Percentiles rank a stretch among this genome's conserved stretches.
Evolutionary conservation across 805 yeast genomes (phyloP).

Genomic region (Metschnikowia corniflorae): DNA sequence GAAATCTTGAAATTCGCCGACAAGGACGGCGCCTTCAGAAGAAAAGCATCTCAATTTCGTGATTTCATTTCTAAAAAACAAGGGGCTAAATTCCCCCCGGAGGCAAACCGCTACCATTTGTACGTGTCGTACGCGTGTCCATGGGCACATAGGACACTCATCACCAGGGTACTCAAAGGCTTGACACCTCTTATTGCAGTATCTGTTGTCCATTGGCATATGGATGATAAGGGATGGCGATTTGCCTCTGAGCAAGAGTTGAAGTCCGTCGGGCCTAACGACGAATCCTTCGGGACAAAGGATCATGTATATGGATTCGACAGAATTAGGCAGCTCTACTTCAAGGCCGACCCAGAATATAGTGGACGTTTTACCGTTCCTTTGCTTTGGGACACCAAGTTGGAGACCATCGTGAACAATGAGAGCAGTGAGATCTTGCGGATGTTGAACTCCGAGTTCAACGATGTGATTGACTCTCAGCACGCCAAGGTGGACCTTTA

Average conservation of each 20-base stretch:
- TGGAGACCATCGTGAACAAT: slow-evolving; percentile 80
- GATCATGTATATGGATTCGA: slow-evolving; percentile 52
- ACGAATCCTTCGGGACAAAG: slow-evolving; percentile 38
- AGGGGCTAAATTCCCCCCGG: slow-evolving; percentile 68
- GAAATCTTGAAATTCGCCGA: slow-evolving; percentile 50
- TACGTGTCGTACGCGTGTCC: slow-evolving; percentile 92
- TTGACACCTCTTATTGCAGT: slow-evolving; percentile 52
- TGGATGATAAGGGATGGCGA: slow-evolving; percentile 89
- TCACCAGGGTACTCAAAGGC: slow-evolving; percentile 73
- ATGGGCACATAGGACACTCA: slow-evolving; percentile 88
- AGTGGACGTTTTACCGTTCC: slow-evolving; percentile 89
- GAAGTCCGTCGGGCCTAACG: slow-evolving; percentile 44
- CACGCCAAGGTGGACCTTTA: slow-evolving; percentile 55
- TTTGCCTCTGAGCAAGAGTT: slow-evolving; percentile 53
- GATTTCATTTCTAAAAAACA: slow-evolving; percentile 54
- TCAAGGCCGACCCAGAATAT: slow-evolving; percentile 70
- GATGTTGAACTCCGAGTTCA: slow-evolving; percentile 74
- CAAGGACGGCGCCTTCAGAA: slow-evolving; percentile 52
- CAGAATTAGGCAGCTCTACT: slow-evolving; percentile 69
- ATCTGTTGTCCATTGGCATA: slow-evolving; percentile 86
- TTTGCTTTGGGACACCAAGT: slow-evolving; percentile 85
- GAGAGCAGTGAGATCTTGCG: slow-evolving; percentile 89
- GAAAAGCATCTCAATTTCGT: slow-evolving; percentile 58
- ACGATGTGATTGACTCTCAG: slow-evolving; percentile 48
- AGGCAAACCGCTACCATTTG: slow-evolving; percentile 76